phyloP scores from a whole-genome alignment of 1,284 basidiomycete species.

The Cryptococcus maquisensis region DNA sequence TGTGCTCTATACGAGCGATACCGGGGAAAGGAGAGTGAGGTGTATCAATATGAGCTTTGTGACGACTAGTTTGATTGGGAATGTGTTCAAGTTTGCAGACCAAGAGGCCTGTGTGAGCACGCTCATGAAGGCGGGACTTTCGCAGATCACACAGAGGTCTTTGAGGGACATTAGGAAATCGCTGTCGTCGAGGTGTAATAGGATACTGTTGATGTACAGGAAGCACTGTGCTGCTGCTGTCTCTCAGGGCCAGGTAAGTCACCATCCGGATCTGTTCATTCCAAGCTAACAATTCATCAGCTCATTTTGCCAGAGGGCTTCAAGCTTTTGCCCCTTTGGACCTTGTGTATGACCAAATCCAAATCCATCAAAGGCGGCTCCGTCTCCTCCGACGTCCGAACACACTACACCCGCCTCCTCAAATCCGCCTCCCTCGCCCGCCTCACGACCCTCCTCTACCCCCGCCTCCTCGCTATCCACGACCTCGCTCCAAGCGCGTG shows the following conservation, averaged over 20 bases:
- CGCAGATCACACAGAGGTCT: conserved; percentile 60
- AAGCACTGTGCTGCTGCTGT: conserved; percentile 84
- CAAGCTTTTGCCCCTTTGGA: conserved; percentile 80
- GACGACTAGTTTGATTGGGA: conserved; percentile 77
- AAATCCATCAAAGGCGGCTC: conserved; percentile 91
- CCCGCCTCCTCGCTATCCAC: conserved; percentile 82
- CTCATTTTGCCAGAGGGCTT: conserved; percentile 92
- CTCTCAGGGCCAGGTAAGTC: conserved; percentile 68
- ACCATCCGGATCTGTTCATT: not conserved
- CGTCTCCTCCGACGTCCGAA: conserved; percentile 89
- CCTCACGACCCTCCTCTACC: conserved; percentile 80
- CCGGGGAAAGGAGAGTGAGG: conserved; percentile 79
- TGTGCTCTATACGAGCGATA: conserved; percentile 74
- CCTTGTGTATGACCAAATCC: conserved; percentile 79
- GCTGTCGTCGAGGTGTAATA: conserved; percentile 78
- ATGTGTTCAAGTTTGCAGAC: conserved; percentile 89
- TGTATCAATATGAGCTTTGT: conserved; percentile 79
- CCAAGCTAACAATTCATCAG: conserved; percentile 48
- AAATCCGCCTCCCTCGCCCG: conserved; percentile 65
- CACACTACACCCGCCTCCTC: conserved; percentile 75
- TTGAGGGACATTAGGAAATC: conserved; percentile 75
- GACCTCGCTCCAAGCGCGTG: conserved; percentile 71
- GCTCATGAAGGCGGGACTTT: conserved; percentile 73
- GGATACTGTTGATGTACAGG: conserved; percentile 81
- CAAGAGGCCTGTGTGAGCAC: conserved; percentile 76